phyloP scores from a whole-genome alignment of 2,329 filamentous ascomycete genomes.

The Alternaria panax region DNA sequence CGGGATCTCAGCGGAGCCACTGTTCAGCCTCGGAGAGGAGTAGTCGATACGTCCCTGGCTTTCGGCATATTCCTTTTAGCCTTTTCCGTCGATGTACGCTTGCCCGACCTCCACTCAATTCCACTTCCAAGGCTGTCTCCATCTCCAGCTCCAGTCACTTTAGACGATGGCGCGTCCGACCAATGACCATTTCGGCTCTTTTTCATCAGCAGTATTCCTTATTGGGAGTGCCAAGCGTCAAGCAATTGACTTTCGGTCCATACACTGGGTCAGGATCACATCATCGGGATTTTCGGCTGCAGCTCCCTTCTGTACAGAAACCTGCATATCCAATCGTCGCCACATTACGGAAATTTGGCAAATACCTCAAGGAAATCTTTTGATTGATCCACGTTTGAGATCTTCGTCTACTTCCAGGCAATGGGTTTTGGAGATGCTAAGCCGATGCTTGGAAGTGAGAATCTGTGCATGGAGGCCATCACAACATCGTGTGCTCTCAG shows the following conservation, averaged over 20 bases:
- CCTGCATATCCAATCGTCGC: background rate
- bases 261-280: background rate
- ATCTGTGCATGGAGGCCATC: background rate
- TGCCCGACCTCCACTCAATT: background rate
- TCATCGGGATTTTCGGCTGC: background rate
- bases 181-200: conserved; percentile 3
- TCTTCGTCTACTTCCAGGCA: background rate
- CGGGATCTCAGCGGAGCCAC: background rate
- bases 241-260: background rate
- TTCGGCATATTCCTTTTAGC: background rate
- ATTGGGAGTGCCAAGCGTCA: background rate
- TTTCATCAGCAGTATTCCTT: conserved; percentile 1
- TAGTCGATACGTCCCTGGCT: background rate
- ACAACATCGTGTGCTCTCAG: background rate
- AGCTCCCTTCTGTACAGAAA: background rate
- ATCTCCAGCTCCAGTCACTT: background rate
- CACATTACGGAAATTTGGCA: background rate
- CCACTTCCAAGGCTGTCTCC: conserved; percentile 3
- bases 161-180: background rate
- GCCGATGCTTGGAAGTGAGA: background rate
- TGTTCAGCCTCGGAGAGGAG: background rate
- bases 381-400: background rate
- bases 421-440: background rate
- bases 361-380: background rate
- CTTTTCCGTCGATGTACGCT: background rate